A percentile compares a stretch with the other conserved stretches of the same genome.
These are phyloP conservation scores for Gynochthodes officinalis DNA, from an alignment of 257 asterid genomes.

Conservation along the genomic window DNA sequence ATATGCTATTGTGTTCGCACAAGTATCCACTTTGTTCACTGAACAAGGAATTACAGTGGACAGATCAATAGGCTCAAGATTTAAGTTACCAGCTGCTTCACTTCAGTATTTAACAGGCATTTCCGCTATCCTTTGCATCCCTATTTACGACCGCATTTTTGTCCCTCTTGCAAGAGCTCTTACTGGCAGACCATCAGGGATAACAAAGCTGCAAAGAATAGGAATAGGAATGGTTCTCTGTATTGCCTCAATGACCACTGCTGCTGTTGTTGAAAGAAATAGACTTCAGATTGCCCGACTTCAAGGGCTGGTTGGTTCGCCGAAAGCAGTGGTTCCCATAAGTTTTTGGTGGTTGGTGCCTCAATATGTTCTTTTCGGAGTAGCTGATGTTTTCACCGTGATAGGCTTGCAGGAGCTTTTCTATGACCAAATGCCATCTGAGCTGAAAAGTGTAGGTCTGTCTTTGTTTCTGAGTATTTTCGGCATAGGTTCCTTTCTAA, in stretches of 20 bases:
- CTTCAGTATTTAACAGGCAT: constrained; percentile 40
- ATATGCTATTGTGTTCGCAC: constrained; percentile 43
- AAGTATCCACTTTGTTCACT: constrained; percentile 52
- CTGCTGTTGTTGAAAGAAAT: constrained; percentile 50
- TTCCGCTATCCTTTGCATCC: constrained; percentile 39
- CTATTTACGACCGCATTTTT: constrained; percentile 52
- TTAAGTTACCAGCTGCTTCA: constrained; percentile 56
- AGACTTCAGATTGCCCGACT: constrained; percentile 41
- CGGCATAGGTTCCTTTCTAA: constrained; percentile 55
- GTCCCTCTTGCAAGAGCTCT: constrained; percentile 53
- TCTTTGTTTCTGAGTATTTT: constrained; percentile 51
- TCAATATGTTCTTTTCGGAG: constrained; percentile 45
- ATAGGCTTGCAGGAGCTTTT: constrained; percentile 70
- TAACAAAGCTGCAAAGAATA: constrained; percentile 55
- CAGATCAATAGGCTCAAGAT: constrained; percentile 38
- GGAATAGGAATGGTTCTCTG: constrained; percentile 52
- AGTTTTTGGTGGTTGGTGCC: constrained; percentile 74
- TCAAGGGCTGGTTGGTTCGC: constrained; percentile 36
- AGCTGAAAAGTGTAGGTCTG: constrained; percentile 52
- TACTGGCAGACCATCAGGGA: constrained; percentile 52
- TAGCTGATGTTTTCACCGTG: constrained; percentile 48
- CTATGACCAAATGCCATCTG: constrained; percentile 64
- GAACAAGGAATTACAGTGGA: constrained; percentile 69
- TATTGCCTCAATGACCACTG: constrained; percentile 37
- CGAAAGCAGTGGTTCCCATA: constrained; percentile 46